A percentile compares a stretch with the other conserved stretches of the same genome.
Conservation (phyloP, 352 stramenopile genomes). For the Pythium vanterpoolii region DNA sequence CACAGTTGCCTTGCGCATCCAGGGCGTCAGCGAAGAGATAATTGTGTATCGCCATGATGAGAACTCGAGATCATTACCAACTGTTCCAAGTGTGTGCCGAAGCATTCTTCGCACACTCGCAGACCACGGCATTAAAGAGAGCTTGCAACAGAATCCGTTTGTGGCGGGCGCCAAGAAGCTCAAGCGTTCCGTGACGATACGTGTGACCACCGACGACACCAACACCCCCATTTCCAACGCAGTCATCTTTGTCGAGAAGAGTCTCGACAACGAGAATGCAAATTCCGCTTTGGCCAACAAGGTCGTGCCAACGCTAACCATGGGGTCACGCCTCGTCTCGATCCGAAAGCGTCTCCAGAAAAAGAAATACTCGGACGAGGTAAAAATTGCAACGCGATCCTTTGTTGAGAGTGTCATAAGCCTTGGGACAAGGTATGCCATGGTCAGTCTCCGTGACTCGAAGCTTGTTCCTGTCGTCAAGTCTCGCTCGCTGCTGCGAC, state of each 20-base stretch:
- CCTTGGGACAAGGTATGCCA: slow-evolving; percentile 30
- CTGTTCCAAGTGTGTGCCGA: slow-evolving; percentile 49
- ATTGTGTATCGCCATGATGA: slow-evolving; percentile 48
- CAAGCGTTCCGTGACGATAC: slow-evolving; percentile 49
- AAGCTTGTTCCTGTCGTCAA: slow-evolving; percentile 44
- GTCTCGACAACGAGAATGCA: slow-evolving; percentile 35
- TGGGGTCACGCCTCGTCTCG: slow-evolving; percentile 57
- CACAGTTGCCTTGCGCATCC: slow-evolving; percentile 39
- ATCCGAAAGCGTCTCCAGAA: slow-evolving; percentile 57
- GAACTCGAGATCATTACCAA: slow-evolving; percentile 30
- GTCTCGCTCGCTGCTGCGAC: slow-evolving; percentile 42
- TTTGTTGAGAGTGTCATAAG: slow-evolving; percentile 38
- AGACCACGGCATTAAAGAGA: slow-evolving; percentile 61
- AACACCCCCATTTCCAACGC: slow-evolving; percentile 41
- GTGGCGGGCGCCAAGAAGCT: slow-evolving; percentile 35
- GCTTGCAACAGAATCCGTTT: slow-evolving; percentile 63
- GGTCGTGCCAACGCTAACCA: slow-evolving; percentile 59
- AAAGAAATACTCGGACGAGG: slow-evolving; percentile 39
- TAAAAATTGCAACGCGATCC: slow-evolving; percentile 16
- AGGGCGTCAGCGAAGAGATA: slow-evolving; percentile 30
- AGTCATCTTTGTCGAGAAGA: slow-evolving; percentile 62
- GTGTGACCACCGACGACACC: slow-evolving; percentile 49
- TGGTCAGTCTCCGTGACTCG: slow-evolving; percentile 34
- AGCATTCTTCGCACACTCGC: slow-evolving; percentile 40
- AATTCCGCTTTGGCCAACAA: slow-evolving; percentile 51